Base-by-base conservation (phyloP, 2,329 filamentous ascomycete genomes). In the Penicillium sp. region DNA sequence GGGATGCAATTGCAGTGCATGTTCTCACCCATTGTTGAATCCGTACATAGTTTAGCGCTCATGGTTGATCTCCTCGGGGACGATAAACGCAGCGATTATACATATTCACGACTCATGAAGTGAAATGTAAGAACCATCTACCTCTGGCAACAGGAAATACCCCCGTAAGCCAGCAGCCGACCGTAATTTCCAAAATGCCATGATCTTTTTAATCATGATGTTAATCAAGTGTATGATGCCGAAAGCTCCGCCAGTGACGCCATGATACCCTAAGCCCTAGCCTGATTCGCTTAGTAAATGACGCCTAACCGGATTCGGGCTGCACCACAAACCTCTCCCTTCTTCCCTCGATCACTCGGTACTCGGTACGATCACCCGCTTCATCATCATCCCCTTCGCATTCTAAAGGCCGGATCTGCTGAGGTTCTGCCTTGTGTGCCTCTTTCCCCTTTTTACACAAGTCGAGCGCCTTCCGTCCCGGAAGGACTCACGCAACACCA, bases 401-500 rank as follows among this genome's bases (percentile, higher is more conserved):
- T 40, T 52, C 37, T 31, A 63, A 61, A 68, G 66, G 66, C 66
- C 59, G 60, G 62, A 68, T 63, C 61, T 64, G 59, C 58, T 65
- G 61, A 51, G 73, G 69, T 74, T 77, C 71, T 71, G 71, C 74
- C 73, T 71, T 70, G 66, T 69, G 66, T 61, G 59, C 65, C 53
- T 59, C 59, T 64, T 56, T 63, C 63, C 63, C 67, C 76, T 75
- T 77, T 76, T 78, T 78, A 75, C 75, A 78, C 79, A 78, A 52
- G 76, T 71, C 73, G 74, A 73, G 74, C 73, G 76, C 78, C 79
- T 80, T 81, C 78, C 74, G 54, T 55, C 64, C 69, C 73, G 78
- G 79, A 81, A 81, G 79, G 79, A 78, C 73, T 74, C 73, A 54
- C 70, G 69, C 71, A 76, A 71, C 71, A 71, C 72, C 74, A 77